Percentiles rank a stretch among this genome's conserved stretches.
phyloP scores from a whole-genome alignment of 1,284 basidiomycete genomes.

The Prillingera fragicola region DNA sequence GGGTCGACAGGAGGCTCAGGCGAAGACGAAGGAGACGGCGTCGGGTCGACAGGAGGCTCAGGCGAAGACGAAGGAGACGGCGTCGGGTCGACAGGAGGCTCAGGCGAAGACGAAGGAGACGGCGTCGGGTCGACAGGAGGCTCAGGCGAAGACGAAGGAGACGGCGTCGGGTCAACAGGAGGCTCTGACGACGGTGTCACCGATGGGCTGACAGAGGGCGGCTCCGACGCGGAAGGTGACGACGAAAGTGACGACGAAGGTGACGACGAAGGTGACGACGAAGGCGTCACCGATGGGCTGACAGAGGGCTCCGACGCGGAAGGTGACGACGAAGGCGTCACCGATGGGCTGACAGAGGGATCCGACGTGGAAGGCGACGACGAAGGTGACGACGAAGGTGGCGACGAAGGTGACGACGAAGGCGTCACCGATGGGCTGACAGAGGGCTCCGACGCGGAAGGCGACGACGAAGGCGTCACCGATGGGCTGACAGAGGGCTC shows the following conservation, averaged over 20 bases:
- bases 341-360: no score
- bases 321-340: not conserved
- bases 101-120: not conserved
- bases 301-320: no score
- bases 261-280: not conserved
- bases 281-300: not conserved
- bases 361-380: not conserved
- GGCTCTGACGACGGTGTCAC: not conserved
- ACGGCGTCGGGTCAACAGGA: not conserved
- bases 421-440: not conserved
- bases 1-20: not conserved
- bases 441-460: not conserved
- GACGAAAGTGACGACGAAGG: not conserved
- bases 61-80: not conserved
- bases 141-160: not conserved
- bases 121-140: not conserved
- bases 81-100: not conserved
- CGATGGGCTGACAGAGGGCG: not conserved
- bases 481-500: not conserved
- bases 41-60: not conserved
- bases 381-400: not conserved
- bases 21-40: not conserved
- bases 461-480: not conserved
- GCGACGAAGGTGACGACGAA: not conserved
- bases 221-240: conserved; percentile 1